phyloP scores from a whole-genome alignment of 2,329 filamentous ascomycete species.

The Furcasterigmium furcatum region DNA sequence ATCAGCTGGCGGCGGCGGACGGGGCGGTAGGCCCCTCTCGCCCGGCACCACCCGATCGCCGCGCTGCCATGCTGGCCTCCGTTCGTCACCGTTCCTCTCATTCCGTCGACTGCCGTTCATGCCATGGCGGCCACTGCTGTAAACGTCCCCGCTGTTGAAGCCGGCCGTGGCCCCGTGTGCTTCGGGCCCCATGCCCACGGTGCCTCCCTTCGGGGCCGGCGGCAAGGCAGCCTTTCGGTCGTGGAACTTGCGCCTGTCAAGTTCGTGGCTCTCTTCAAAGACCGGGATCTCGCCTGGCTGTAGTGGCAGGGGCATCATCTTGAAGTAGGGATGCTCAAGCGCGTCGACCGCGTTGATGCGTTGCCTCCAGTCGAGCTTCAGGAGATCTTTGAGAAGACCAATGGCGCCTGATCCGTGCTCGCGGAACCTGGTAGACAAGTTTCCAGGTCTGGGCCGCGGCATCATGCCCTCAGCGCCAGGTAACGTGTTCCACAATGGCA shows the following conservation, averaged over 20 bases:
- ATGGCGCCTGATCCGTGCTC: conserved; percentile 73
- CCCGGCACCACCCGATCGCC: conserved; percentile 24
- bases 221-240: conserved; percentile 81
- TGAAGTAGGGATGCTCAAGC: conserved; percentile 89
- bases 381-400: conserved; percentile 74
- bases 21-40: conserved; percentile 41
- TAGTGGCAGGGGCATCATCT: conserved; percentile 71
- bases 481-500: conserved; percentile 85
- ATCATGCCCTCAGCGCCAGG: conserved; percentile 77
- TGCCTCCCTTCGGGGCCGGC: conserved; percentile 87
- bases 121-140: conserved; percentile 40
- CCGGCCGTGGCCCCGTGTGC: conserved; percentile 41
- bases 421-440: conserved; percentile 70
- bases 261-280: conserved; percentile 93
- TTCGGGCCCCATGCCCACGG: conserved; percentile 72
- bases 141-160: conserved; percentile 49
- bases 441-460: conserved; percentile 58
- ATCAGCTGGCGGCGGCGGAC: conserved; percentile 43
- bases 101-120: conserved; percentile 43
- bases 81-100: conserved; percentile 33
- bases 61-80: conserved; percentile 52
- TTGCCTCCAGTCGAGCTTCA: conserved; percentile 84
- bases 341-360: conserved; percentile 94
- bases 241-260: conserved; percentile 90
- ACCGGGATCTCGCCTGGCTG: conserved; percentile 81